Conservation (phyloP, 2,329 filamentous ascomycete species). For the Cladosporium velox region DNA sequence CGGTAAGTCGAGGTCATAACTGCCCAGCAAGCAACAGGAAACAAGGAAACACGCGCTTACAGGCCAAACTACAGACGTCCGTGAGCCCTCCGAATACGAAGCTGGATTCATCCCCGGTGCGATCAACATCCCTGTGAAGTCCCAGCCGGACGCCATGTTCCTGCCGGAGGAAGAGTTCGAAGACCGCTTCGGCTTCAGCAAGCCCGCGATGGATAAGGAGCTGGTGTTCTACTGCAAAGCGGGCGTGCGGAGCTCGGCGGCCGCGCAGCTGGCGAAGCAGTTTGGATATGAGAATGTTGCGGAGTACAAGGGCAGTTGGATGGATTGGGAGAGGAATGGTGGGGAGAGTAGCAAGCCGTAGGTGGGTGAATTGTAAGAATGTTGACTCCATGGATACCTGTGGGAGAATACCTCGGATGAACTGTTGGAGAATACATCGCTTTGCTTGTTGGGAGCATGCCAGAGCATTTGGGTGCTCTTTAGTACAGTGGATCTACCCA, state of each 20-base stretch:
- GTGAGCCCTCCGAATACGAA: constrained; percentile 69
- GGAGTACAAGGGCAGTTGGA: constrained; percentile 74
- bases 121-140: constrained; percentile 78
- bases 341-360: constrained; percentile 54
- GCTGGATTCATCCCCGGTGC: constrained; percentile 75
- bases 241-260: constrained; percentile 77
- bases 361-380: not conserved
- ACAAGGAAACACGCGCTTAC: not conserved
- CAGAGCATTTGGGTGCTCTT: not conserved
- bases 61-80: constrained; percentile 57
- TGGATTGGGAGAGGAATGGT: constrained; percentile 77
- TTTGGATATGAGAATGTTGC: constrained; percentile 72
- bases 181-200: constrained; percentile 75
- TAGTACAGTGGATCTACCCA: not conserved
- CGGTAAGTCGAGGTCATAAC: constrained; percentile 23
- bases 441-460: not conserved
- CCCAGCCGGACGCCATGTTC: constrained; percentile 76
- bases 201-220: constrained; percentile 58
- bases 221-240: constrained; percentile 92
- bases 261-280: constrained; percentile 73
- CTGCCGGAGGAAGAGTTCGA: constrained; percentile 76
- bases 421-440: not conserved
- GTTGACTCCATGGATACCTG: not conserved
- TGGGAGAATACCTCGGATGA: not conserved
- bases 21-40: no score